Evolutionary conservation across 2,329 filamentous ascomycete species (phyloP).

Genomic region (Tetracladium maxilliforme): DNA sequence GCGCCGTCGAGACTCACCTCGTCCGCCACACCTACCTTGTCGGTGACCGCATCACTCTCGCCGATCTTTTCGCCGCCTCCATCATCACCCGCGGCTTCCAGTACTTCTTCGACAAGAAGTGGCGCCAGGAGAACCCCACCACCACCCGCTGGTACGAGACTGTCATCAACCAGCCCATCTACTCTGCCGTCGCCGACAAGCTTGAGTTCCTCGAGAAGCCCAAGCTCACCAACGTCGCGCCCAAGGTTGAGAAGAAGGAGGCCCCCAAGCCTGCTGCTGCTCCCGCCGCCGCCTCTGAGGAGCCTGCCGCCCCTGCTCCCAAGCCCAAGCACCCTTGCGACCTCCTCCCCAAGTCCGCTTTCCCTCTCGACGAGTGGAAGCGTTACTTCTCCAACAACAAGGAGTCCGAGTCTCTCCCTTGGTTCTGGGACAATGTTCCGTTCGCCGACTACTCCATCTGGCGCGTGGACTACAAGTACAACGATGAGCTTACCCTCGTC

Average conservation of each 20-base stretch:
- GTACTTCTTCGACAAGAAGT: conserved; percentile 86
- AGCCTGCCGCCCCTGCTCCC: conserved; percentile 42
- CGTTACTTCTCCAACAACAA: conserved; percentile 97
- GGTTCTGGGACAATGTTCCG: conserved; percentile 96
- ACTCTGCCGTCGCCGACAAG: conserved; percentile 63
- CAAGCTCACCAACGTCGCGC: conserved; percentile 51
- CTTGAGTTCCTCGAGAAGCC: conserved; percentile 71
- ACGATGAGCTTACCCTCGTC: conserved; percentile 87
- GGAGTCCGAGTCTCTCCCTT: conserved; percentile 72
- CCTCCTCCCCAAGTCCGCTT: conserved; percentile 61
- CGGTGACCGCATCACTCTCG: conserved; percentile 92
- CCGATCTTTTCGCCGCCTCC: conserved; percentile 74
- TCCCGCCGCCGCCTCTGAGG: conserved; percentile 31
- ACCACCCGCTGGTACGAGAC: conserved; percentile 90
- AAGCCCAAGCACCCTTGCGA: conserved; percentile 98
- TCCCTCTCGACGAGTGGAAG: conserved; percentile 95
- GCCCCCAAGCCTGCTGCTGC: conserved; percentile 33
- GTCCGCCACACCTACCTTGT: conserved; percentile 91
- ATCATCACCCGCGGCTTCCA: conserved; percentile 81
- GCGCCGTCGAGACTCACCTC: conserved; percentile 75
- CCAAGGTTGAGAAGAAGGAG: conserved; percentile 65
- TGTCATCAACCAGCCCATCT: conserved; percentile 84
- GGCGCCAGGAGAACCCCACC: conserved; percentile 71
- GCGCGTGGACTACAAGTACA: conserved; percentile 96
- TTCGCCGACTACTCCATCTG: conserved; percentile 93